These are phyloP conservation scores for Blastomyces emzantsi DNA, from an alignment of 2,329 filamentous ascomycete species.

Conservation along the genomic window DNA sequence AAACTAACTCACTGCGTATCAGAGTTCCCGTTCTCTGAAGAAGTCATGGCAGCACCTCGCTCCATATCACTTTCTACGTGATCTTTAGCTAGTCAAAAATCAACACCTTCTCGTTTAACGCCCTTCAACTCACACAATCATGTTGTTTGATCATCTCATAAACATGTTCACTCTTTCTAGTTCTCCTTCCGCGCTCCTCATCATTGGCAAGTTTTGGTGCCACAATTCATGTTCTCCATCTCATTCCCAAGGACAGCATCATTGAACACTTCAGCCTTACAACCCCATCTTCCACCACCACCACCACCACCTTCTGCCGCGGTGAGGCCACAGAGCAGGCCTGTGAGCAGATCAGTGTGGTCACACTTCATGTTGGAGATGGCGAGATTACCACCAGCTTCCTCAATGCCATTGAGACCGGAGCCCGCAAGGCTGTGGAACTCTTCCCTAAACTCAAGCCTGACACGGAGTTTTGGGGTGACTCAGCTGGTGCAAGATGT, in stretches of 20 bases:
- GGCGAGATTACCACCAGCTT: neutral
- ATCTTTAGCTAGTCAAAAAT: too few species aligned
- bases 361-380: conserved; percentile 3
- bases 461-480: neutral
- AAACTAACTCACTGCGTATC: neutral
- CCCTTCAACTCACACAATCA: too few species aligned
- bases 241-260: neutral
- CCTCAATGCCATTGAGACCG: conserved; percentile 1
- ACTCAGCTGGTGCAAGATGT: neutral
- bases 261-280: conserved; percentile 4
- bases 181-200: neutral
- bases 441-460: neutral
- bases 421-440: neutral
- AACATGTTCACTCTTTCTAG: neutral
- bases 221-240: neutral
- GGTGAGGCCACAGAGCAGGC: neutral
- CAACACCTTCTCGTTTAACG: too few species aligned
- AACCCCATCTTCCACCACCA: neutral
- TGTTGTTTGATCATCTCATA: too few species aligned
- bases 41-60: too few species aligned
- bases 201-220: conserved; percentile 1
- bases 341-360: conserved; percentile 4
- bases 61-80: too few species aligned
- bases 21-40: too few species aligned
- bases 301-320: neutral